These are phyloP conservation scores for Farysia itapuensis DNA, from an alignment of 1,284 basidiomycete species.

Conservation along the genomic window DNA sequence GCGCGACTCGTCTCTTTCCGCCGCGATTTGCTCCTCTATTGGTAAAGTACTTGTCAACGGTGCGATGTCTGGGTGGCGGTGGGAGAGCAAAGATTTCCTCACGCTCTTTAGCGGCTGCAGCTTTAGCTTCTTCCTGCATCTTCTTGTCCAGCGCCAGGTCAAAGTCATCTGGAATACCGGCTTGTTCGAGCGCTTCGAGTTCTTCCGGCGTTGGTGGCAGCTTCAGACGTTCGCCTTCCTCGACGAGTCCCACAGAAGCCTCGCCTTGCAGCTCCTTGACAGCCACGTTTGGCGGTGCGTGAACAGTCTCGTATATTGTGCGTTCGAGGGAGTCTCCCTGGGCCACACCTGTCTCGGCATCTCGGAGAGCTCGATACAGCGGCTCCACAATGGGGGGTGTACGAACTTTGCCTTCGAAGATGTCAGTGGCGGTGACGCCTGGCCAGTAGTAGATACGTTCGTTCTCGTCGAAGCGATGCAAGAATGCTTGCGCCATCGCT, in stretches of 20 bases:
- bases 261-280: constrained; percentile 13
- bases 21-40: constrained; percentile 3
- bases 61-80: constrained; percentile 39
- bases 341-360: constrained; percentile 64
- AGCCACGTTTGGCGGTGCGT: constrained; percentile 20
- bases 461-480: constrained; percentile 56
- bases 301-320: constrained; percentile 37
- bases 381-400: constrained; percentile 62
- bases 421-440: constrained; percentile 48
- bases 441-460: constrained; percentile 58
- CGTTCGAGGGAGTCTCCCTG: constrained; percentile 61
- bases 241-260: constrained; percentile 31
- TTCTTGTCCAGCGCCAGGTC: constrained; percentile 42
- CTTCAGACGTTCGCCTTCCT: constrained; percentile 52
- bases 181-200: constrained; percentile 52
- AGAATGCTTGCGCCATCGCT: constrained; percentile 50
- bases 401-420: constrained; percentile 49
- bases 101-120: constrained; percentile 16
- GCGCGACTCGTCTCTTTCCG: constrained; percentile 10
- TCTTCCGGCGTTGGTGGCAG: constrained; percentile 56
- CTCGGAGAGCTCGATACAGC: constrained; percentile 62
- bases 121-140: constrained; percentile 12
- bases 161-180: constrained; percentile 55
- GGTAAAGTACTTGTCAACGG: constrained; percentile 20
- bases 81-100: constrained; percentile 35